Evolutionary conservation across 805 yeast species (phyloP), one percentile per base, ranked within the genome.

Genomic region (Wickerhamiella occidentalis): DNA sequence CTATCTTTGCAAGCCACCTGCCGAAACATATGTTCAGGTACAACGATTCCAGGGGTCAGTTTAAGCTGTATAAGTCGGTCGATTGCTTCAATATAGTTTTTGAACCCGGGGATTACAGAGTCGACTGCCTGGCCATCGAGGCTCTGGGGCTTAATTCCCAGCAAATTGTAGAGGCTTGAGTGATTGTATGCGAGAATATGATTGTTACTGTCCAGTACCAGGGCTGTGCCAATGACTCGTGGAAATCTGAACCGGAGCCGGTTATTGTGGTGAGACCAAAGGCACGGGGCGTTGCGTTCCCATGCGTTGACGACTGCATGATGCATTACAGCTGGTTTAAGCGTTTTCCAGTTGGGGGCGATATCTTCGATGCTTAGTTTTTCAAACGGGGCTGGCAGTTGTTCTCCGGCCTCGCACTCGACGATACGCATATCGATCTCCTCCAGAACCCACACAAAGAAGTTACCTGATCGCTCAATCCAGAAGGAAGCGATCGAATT

Each of bases 11-110:
- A 57, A 8, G 58, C 61, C 5, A 60, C 52, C 55, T 80, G 79
- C 54, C 96, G 74, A 67, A 90, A 87, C 61, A 83, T 82, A 64
- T 87, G 96, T 63, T 88, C 97, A 0, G 96, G 94, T 11, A 88
- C 67, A 0, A 88, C 95, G 46, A 85, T 65, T 1, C 96, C 96
- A 0, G 82, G 54, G 11, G 45, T 26, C 40, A 47, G 15, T 30
- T 48, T 17, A 12, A 45, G 76, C 28, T 65, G 54, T 64, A 53
- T 75, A 52, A 17, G 65, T 58, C 23, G 73, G 69, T 54, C 68
- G 28, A 72, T 67, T 6, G 46, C 54, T 1, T 64, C 61, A 45
- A 79, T 60, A 18, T 77, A 65, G 3, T 65, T 63, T 2, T n/a
- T 19, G 47, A 58, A 58, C n/a, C 52, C 54, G 7, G 63, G 63